These are phyloP conservation scores for Yamadazyma tumulicola DNA, from an alignment of 805 yeast genomes.

Conservation along the genomic window DNA sequence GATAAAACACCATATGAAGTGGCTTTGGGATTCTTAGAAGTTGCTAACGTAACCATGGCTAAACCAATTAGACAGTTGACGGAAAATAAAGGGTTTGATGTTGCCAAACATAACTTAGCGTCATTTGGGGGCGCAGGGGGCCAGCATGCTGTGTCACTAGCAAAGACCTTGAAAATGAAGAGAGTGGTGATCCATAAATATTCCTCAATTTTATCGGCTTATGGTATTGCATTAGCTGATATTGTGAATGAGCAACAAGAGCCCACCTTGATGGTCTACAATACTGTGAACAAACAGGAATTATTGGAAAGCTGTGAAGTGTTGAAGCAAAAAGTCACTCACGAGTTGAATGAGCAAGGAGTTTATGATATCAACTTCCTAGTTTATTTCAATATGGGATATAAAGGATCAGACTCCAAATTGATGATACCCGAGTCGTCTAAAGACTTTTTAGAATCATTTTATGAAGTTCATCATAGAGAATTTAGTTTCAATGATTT, in stretches of 20 bases:
- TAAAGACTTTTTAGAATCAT: constrained; percentile 39
- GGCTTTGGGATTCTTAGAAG: constrained; percentile 76
- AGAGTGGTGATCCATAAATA: constrained; percentile 74
- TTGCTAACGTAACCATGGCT: constrained; percentile 89
- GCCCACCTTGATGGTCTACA: constrained; percentile 51
- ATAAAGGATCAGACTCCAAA: constrained; percentile 24
- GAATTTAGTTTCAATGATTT: constrained; percentile 70
- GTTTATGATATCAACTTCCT: constrained; percentile 10
- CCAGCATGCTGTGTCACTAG: constrained; percentile 80
- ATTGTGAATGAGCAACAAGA: constrained; percentile 77
- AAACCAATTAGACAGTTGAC: constrained; percentile 82
- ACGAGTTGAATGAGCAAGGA: constrained; percentile 14
- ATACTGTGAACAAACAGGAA: constrained; percentile 23
- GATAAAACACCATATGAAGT: constrained; percentile 58
- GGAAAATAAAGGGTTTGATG: constrained; percentile 75
- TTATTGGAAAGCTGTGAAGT: constrained; percentile 15
- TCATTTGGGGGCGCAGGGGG: constrained; percentile 96
- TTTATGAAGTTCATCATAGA: constrained; percentile 53
- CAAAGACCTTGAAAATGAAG: constrained; percentile 63
- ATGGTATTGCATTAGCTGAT: constrained; percentile 85
- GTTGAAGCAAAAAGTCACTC: constrained; percentile 11
- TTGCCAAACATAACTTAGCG: constrained; percentile 66
- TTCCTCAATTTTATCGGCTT: constrained; percentile 82
- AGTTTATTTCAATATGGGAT: constrained; percentile 18
- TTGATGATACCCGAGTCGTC: constrained; percentile 21